These are phyloP conservation scores for Anthracocystis panici-leucophaei DNA, from an alignment of 1,284 basidiomycete genomes.

Conservation along the genomic window DNA sequence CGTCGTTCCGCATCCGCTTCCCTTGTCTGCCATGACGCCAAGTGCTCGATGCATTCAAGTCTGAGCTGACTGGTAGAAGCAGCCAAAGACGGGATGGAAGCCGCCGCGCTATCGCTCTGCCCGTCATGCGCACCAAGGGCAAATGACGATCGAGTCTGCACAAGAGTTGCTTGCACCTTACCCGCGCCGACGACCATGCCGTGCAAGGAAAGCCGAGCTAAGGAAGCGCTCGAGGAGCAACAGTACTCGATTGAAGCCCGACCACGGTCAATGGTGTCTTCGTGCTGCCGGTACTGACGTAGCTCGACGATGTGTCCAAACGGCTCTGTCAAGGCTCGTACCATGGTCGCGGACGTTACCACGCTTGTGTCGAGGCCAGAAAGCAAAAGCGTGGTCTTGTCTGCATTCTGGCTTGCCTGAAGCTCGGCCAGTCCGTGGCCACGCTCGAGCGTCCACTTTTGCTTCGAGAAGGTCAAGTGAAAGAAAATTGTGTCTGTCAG, in stretches of 20 bases:
- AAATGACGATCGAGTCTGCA: not conserved
- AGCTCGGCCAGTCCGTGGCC: not conserved
- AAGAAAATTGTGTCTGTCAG: not conserved
- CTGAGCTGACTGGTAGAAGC: no score
- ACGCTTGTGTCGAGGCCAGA: conserved; percentile 25
- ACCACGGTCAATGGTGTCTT: not conserved
- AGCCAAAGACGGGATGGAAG: not conserved
- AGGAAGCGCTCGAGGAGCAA: conserved; percentile 30
- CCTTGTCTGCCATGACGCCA: no score
- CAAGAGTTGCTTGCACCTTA: conserved; percentile 12
- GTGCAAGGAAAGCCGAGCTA: conserved; percentile 29
- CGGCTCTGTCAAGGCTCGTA: conserved; percentile 36
- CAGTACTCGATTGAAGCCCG: conserved; percentile 21
- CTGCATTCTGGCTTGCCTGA: not conserved
- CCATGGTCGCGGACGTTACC: conserved; percentile 18
- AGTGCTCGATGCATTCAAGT: no score
- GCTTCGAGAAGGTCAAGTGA: not conserved
- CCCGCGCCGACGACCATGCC: conserved; percentile 21
- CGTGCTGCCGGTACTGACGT: not conserved
- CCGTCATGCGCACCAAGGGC: not conserved
- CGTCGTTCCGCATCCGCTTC: no score
- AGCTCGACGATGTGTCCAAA: conserved; percentile 27
- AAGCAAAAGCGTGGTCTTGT: conserved; percentile 14
- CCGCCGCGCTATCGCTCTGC: not conserved
- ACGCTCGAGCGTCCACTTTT: not conserved